Evolutionary conservation across 441 rosid species (phyloP).

Genomic region (Gossypium aridum): DNA sequence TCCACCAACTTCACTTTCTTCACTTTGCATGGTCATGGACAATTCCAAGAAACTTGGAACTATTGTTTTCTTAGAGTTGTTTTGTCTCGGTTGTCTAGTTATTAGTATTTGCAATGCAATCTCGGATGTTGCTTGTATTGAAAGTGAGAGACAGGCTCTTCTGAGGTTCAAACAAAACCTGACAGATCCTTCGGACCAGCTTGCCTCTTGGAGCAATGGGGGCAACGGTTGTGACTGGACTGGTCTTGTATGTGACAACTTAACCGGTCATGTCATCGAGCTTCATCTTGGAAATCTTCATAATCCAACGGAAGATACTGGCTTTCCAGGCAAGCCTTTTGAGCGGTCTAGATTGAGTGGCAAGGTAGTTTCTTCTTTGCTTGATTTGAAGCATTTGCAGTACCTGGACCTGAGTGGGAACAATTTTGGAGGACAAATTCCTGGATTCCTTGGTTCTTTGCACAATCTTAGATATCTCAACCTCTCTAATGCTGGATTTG

Average conservation of each 20-base stretch:
- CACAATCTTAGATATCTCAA: slow-evolving; percentile 15
- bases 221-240: slow-evolving; percentile 8
- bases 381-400: slow-evolving; percentile 10
- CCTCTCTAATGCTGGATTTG: slow-evolving; percentile 18
- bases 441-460: slow-evolving; percentile 15
- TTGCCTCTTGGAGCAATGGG: slow-evolving; percentile 7
- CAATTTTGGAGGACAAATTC: slow-evolving; percentile 15
- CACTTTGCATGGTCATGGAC: slow-evolving; percentile 1
- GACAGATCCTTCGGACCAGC: slow-evolving; percentile 10
- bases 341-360: slow-evolving; percentile 8
- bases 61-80: not conserved
- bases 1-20: not conserved
- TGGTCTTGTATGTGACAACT: slow-evolving; percentile 16
- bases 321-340: not conserved
- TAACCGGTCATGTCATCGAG: slow-evolving; percentile 18
- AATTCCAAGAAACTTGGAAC: not conserved
- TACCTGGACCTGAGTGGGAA: slow-evolving; percentile 22
- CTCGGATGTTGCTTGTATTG: slow-evolving; percentile 1
- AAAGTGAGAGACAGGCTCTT: slow-evolving; percentile 24
- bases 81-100: not conserved
- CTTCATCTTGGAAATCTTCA: slow-evolving; percentile 22
- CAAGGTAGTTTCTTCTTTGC: slow-evolving; percentile 11
- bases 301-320: not conserved
- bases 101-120: not conserved
- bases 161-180: slow-evolving; percentile 17